These are phyloP conservation scores for Aegilops speltoides DNA, from an alignment of 176 grass and related monocot species.

Conservation along the genomic window DNA sequence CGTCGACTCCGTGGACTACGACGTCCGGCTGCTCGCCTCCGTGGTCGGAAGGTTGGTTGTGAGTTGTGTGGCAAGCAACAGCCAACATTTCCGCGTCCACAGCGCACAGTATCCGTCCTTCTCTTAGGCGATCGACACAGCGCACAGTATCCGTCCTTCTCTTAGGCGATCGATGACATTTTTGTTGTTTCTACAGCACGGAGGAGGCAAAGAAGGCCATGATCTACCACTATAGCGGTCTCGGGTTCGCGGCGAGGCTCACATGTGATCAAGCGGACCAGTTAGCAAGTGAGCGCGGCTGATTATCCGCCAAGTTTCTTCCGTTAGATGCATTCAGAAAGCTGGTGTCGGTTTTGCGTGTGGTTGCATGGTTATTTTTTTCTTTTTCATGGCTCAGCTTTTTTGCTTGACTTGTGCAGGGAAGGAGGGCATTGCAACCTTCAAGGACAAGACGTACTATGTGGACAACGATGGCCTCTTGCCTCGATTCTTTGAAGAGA, in stretches of 20 bases:
- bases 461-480: not conserved
- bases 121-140: not conserved
- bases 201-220: conserved; percentile 28
- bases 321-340: not conserved
- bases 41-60: conserved; percentile 38
- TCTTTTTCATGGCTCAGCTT: not conserved
- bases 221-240: conserved; percentile 45
- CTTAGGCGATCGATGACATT: not conserved
- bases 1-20: conserved; percentile 36
- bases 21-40: conserved; percentile 33
- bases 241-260: conserved; percentile 46
- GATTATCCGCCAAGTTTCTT: not conserved
- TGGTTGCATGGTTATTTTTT: not conserved
- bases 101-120: too few species aligned
- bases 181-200: not conserved
- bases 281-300: conserved; percentile 28
- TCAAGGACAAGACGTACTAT: conserved; percentile 31
- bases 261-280: not conserved
- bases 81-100: not conserved
- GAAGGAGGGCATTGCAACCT: conserved; percentile 37
- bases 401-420: conserved; percentile 16
- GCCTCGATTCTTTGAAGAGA: conserved; percentile 33
- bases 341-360: not conserved
- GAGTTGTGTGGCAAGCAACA: not conserved
- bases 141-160: not conserved